Base-by-base conservation (phyloP, 2,329 filamentous ascomycete species). In the Simplicillium sp. region DNA sequence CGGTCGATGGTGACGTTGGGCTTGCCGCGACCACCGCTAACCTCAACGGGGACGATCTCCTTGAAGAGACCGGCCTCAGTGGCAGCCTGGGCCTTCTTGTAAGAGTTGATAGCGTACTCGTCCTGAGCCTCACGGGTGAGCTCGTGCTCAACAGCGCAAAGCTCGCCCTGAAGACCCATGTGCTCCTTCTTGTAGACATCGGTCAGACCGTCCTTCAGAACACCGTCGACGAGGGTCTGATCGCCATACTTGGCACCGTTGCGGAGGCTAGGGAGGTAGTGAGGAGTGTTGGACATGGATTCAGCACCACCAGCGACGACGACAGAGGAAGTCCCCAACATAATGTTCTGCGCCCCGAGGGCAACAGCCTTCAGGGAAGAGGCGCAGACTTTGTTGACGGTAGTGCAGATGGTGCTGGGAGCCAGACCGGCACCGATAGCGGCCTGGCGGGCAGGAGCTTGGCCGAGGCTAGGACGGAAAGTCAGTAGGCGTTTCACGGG, bases 311-410 rank as follows among this genome's bases (percentile, higher is more conserved):
- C 92, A 50, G 89, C 92, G 45, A 98, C 87, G 49, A 98, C 81
- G 50, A 96, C 82, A 53, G 87, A 82, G 49, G 90, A 90, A 60
- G 87, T 95, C 52, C 92, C 90, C 40, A 89, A 94, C 64, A 97
- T 88, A 70, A 98, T 98, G 55, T 90, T 96, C 68, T 97, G 92
- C 39, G 90, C 87, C 52, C 85, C 92, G 46, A 98, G 76, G 50
- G 95, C 87, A 59, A 98, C 83, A 52, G 92, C 87, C 74, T 98
- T 98, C 61, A 96, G 71, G 35, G 84, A 82, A 9, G 89, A 96
- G 49, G 92, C 92, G 76, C 92, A 98, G 61, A 98, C 92, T 73
- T 98, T 98, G 82, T 98, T 98, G 59, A 98, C 79, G 39, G 89
- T 94, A 36, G 92, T 98, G 67, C 83, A 85, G 53, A 94, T 77